Evolutionary conservation across 139 green algal species (phyloP).

Genomic region (Desmodesmus armatus): DNA sequence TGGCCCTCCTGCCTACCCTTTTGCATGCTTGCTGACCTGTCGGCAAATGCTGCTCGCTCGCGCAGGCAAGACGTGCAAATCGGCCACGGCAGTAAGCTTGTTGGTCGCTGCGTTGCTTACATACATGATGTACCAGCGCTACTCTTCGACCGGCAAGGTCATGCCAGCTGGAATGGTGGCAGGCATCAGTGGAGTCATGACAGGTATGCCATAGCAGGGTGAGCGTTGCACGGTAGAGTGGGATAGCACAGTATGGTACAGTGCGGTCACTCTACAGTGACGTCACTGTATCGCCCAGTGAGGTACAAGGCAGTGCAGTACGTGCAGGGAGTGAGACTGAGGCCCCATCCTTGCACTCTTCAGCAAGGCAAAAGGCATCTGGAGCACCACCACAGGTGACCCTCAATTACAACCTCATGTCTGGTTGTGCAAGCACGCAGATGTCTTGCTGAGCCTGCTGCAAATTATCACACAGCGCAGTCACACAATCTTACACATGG

Average conservation of each 20-base stretch:
- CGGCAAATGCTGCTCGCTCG: not conserved
- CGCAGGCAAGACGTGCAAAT: constrained; percentile 14
- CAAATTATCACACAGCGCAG: too few species aligned
- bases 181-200: constrained; percentile 23
- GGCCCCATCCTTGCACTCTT: not conserved
- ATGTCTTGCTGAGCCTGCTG: too few species aligned
- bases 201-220: not conserved
- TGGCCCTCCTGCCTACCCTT: too few species aligned
- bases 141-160: not conserved
- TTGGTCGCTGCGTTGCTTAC: constrained; percentile 18
- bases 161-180: constrained; percentile 31
- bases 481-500: too few species aligned
- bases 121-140: constrained; percentile 26
- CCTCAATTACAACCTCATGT: too few species aligned
- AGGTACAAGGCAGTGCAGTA: not conserved
- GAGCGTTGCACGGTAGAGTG: not conserved
- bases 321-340: not conserved
- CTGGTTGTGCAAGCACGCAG: too few species aligned
- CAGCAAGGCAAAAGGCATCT: too few species aligned
- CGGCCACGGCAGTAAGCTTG: constrained; percentile 19
- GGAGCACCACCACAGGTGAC: too few species aligned
- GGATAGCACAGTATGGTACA: not conserved
- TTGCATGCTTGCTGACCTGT: too few species aligned
- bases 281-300: not conserved
- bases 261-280: not conserved